Base-by-base conservation (phyloP, 2,329 filamentous ascomycete genomes). In the Juglanconis oblonga region DNA sequence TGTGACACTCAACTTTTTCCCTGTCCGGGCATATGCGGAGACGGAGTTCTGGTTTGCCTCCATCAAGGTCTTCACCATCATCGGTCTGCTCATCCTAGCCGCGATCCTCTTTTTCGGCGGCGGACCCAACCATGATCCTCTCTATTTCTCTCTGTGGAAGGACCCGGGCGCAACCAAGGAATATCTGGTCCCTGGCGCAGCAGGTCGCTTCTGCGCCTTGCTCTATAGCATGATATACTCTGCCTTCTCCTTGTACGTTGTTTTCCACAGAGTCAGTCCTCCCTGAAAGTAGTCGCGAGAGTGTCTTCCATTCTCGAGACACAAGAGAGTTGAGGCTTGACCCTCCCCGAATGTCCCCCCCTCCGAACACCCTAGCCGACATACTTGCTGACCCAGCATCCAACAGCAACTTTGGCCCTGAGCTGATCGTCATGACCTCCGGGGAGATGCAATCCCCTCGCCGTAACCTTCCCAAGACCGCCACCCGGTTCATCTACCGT, bases 91-190 rank as follows among this genome's bases (percentile, higher is more conserved):
- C 11, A 47, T 62, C 24, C 13, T 61, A 9, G 44, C 59, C 1
- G 33, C 53, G 13, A 40, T 61, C 6, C 57, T 57, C 1, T 50
- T 61, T 35, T 55, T 11, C 2, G 59, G 59, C 5, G 59, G 59
- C n/a, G 57, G 57, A 3, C 59, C 59, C 29, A 11, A 35, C 17
- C 57, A 58, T 1, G 51, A 61, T 29, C 50, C 40, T 9, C 57
- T 80, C 52, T 77, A 77, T 4, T 80, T 81, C 65, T 67, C 72
- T 5, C 79, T 77, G 65, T 81, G 77, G 78, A 65, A 65, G 3
- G 60, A 77, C 38, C 79, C 78, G 0, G 77, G 77, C 0, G 71
- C 73, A 2, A 75, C 77, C 72, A 77, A 77, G 59, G 72, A 71
- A 47, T 79, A 79, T 51, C 67, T 80, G 0, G 65, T 67, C 1